Evolutionary conservation across 169 alveolate species (phyloP), one percentile per base, ranked within the genome.

Genomic region (Plasmodium adleri): DNA sequence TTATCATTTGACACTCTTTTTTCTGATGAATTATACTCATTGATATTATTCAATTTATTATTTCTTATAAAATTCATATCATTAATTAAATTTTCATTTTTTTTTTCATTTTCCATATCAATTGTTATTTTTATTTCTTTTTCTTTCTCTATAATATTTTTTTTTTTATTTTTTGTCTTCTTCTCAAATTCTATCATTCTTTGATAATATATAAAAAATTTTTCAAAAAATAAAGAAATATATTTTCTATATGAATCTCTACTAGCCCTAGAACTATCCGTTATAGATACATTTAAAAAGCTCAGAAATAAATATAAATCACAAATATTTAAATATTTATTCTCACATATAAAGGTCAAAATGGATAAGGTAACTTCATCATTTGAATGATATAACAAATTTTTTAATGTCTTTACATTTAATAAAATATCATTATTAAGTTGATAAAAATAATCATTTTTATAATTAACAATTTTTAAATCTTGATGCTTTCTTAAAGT

Each of bases 221-320:
- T 86, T 28, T 70, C 87, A 62, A 86, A 86, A 52, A 86, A 86
- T 12, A 86, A 26, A 2, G 72, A 47, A 52, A 86, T 86, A 62
- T 86, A 86, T 45, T 86, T 86, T 64, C 58, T 86, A 60, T 72
- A 86, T 39, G 92, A 63, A 72, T 86, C 92, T 54, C 88, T 60
- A 50, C 88, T 72, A 1, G 75, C 62, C 59, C 92, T 71, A 32
- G 92, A 60, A 24, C 71, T 86, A 24, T 72, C 52, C n/a, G 24
- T 86, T 71, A 86, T 86, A 26, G 92, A 72, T 13, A 72, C 72
- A 20, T 13, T 71, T 86, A 86, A 72, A 72, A 86, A 86, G 2
- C 76, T 50, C 60, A 64, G 45, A 67, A 86, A 86, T 24, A 86
- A 56, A 62, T 71, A 86, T 26, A 86, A 60, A 13, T 86, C 92